A percentile compares a stretch with the other conserved stretches of the same genome.
These are phyloP conservation scores for Pleomassaria siparia DNA, from an alignment of 2,329 filamentous ascomycete species.

Conservation along the genomic window DNA sequence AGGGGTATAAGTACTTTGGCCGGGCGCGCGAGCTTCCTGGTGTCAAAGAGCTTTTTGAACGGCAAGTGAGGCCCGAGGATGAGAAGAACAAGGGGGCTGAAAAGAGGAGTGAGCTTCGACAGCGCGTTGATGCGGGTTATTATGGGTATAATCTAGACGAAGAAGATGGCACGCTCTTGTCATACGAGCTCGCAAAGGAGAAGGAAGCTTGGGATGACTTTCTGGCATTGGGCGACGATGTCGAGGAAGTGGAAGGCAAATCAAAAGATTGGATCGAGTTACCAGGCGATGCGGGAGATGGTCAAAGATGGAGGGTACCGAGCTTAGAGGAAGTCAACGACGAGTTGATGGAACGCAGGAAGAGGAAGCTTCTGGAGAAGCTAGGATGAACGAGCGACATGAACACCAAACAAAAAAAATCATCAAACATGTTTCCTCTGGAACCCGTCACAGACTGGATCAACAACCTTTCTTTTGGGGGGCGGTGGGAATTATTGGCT, in stretches of 20 bases:
- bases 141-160: conserved; percentile 94
- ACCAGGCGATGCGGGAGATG: conserved; percentile 84
- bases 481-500: not conserved
- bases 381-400: conserved; percentile 46
- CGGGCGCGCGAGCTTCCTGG: conserved; percentile 86
- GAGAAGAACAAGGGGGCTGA: conserved; percentile 65
- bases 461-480: not conserved
- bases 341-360: conserved; percentile 83
- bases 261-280: conserved; percentile 70
- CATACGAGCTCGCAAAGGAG: conserved; percentile 83
- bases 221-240: conserved; percentile 56
- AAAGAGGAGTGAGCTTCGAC: conserved; percentile 68
- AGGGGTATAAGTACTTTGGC: conserved; percentile 86
- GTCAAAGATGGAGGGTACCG: conserved; percentile 78
- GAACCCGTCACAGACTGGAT: too few species aligned
- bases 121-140: conserved; percentile 87
- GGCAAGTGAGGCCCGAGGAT: conserved; percentile 36
- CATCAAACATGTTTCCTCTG: too few species aligned
- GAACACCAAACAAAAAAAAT: too few species aligned
- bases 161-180: conserved; percentile 78
- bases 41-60: conserved; percentile 77
- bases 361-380: conserved; percentile 82
- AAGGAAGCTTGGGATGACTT: conserved; percentile 74
- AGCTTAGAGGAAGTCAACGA: conserved; percentile 91
- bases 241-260: conserved; percentile 40